These are phyloP conservation scores for Cyberlindnera subsufficiens DNA, from an alignment of 805 yeast genomes.

Conservation along the genomic window DNA sequence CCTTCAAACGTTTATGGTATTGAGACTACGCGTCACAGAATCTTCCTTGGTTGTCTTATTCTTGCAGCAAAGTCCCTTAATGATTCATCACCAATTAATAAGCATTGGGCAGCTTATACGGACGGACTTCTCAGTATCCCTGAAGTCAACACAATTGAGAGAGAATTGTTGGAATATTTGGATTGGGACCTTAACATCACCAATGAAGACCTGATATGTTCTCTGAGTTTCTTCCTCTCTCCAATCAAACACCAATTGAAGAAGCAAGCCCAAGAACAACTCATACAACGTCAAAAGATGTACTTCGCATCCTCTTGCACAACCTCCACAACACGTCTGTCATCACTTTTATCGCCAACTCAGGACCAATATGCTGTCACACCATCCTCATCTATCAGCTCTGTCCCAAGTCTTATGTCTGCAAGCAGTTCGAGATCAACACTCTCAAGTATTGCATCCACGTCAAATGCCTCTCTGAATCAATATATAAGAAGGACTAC, in stretches of 20 bases:
- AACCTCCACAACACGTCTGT: constrained; percentile 11
- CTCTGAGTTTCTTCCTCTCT: constrained; percentile 67
- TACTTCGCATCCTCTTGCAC: constrained; percentile 16
- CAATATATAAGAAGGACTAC: constrained; percentile 7
- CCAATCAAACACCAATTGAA: constrained; percentile 51
- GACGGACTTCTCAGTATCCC: constrained; percentile 69
- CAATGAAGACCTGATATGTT: constrained; percentile 61
- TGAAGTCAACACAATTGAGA: constrained; percentile 88
- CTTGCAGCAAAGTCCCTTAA: constrained; percentile 89
- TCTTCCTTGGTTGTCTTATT: constrained; percentile 83
- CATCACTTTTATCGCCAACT: constrained; percentile 5
- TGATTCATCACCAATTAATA: constrained; percentile 92
- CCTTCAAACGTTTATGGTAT: constrained; percentile 90
- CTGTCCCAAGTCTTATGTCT: constrained; percentile 35
- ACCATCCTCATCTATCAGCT: constrained; percentile 20
- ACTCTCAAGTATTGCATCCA: constrained; percentile 21
- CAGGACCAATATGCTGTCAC: constrained; percentile 5
- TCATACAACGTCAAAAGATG: constrained; percentile 21
- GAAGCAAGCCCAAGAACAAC: constrained; percentile 20
- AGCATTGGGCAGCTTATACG: constrained; percentile 94
- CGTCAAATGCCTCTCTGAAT: constrained; percentile 13
- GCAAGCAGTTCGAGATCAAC: constrained; percentile 36
- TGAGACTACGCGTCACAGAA: constrained; percentile 88
- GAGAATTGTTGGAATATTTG: constrained; percentile 75
- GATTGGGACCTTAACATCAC: constrained; percentile 80